These are phyloP conservation scores for Rhodotorula graminis DNA, from an alignment of 768 basidiomycete species.

Conservation along the genomic window DNA sequence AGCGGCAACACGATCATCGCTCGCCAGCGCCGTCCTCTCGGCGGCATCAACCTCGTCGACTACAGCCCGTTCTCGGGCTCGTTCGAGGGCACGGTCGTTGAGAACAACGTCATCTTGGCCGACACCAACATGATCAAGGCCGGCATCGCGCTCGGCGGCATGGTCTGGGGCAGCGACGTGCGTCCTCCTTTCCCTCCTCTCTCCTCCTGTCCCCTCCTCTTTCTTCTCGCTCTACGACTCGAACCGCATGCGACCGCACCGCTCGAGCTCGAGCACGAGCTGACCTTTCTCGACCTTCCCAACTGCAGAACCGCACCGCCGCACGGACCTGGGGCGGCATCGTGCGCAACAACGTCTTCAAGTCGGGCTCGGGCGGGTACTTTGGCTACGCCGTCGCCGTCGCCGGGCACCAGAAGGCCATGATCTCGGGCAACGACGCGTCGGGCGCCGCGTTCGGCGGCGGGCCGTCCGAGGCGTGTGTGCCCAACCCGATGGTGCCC, in stretches of 20 bases:
- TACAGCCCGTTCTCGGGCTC: constrained; percentile 33
- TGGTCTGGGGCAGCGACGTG: constrained; percentile 36
- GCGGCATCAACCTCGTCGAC: constrained; percentile 42
- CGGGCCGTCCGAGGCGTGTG: constrained; percentile 14
- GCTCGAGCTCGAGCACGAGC: too few relatives aligned
- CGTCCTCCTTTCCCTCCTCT: neutral
- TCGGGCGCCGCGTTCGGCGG: constrained; percentile 38
- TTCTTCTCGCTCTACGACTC: too few relatives aligned
- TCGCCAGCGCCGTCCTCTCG: constrained; percentile 13
- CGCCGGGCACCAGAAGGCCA: constrained; percentile 36
- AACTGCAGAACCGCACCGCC: constrained; percentile 29
- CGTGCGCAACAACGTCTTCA: constrained; percentile 42
- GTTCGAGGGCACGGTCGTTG: constrained; percentile 38
- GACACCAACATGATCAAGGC: constrained; percentile 41
- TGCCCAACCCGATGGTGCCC: constrained; percentile 11
- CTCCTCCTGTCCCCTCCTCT: too few relatives aligned
- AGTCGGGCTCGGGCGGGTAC: constrained; percentile 35
- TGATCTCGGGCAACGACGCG: constrained; percentile 39
- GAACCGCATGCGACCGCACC: too few relatives aligned
- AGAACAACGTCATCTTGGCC: constrained; percentile 39
- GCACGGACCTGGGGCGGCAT: constrained; percentile 31
- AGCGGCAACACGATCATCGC: constrained; percentile 40
- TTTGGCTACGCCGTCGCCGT: constrained; percentile 42
- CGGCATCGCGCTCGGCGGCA: constrained; percentile 42
- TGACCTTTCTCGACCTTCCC: too few relatives aligned